Base-by-base conservation (phyloP, 1,284 basidiomycete species). In the Phlebopus sp. region DNA sequence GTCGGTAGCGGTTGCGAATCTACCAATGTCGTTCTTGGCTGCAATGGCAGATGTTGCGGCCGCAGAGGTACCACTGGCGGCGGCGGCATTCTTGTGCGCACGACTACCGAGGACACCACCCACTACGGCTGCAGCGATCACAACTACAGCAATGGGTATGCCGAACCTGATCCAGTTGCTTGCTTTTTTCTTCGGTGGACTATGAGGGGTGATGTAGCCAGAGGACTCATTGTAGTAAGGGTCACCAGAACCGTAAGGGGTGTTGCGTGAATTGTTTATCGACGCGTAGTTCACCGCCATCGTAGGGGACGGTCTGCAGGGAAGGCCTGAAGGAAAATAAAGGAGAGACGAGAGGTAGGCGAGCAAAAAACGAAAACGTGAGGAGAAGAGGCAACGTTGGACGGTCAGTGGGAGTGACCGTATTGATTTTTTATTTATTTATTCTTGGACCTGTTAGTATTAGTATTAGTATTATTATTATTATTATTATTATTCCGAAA, bases 1-100 rank as follows among this genome's bases (percentile, higher is more conserved):
- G 59, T 92, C 76, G 9, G 89, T 90, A 39, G 83, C 82, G 14
- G 87, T 89, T 30, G 92, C 80, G 63, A 81, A 87, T 38, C 78
- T 66, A 30, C 85, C 84, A 35, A 86, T 64, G 11, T 75, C 72
- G 44, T 77, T 71, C 66, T 88, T 85, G 17, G 76, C 77, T 55
- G 78, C 80, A 39, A 77, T 76, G 37, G 80, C 77, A 49, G 79
- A 75, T 53, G 75, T 73, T 30, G 72, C 74, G 15, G 71, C 72
- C n/a, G 69, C 75, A 21, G 68, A 71, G 11, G 51, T 62, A 32
- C 21, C 60, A 34, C 57, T 56, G 11, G 60, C 44, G 11, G 59
- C 69, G 69, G 51, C 63, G 54, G 52, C 64, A 49, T 66, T 73
- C 68, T 76, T 72, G 73, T 72, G 66, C 21, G 69, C 57, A 40